These are phyloP conservation scores for Flaveria floridana DNA, from an alignment of 140 eudicot genomes.

Conservation along the genomic window DNA sequence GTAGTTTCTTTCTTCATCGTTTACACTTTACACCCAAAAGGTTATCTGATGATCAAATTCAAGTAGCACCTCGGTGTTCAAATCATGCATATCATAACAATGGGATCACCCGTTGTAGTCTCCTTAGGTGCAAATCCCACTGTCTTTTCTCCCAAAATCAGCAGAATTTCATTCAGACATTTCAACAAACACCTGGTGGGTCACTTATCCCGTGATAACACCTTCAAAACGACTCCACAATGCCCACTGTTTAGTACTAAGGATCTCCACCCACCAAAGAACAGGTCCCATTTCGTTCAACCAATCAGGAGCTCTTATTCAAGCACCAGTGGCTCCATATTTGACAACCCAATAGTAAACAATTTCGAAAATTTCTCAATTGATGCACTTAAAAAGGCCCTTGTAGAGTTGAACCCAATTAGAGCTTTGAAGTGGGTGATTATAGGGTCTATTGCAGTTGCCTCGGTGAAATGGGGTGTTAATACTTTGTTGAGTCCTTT, in stretches of 20 bases:
- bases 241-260: constrained; percentile 13
- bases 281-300: constrained; percentile 30
- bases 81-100: constrained; percentile 13
- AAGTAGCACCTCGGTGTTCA: constrained; percentile 20
- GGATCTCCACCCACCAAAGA: constrained; percentile 19
- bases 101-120: constrained; percentile 36
- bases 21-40: constrained; percentile 18
- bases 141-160: constrained; percentile 15
- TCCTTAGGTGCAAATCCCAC: constrained; percentile 32
- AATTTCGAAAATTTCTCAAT: constrained; percentile 37
- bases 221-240: constrained; percentile 25
- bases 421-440: constrained; percentile 53
- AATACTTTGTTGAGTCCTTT: constrained; percentile 57
- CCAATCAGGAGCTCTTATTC: constrained; percentile 49
- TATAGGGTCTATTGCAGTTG: constrained; percentile 43
- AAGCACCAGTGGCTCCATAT: constrained; percentile 33
- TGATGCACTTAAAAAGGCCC: constrained; percentile 42
- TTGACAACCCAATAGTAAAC: constrained; percentile 23
- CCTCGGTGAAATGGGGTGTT: constrained; percentile 51
- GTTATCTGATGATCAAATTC: constrained; percentile 42
- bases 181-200: constrained; percentile 64
- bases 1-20: constrained; percentile 11
- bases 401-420: constrained; percentile 54
- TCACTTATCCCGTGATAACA: constrained; percentile 22
- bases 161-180: constrained; percentile 46